Evolutionary conservation across 2,329 filamentous ascomycete genomes (phyloP).

Genomic region (Rhinocladiella mackenziei): DNA sequence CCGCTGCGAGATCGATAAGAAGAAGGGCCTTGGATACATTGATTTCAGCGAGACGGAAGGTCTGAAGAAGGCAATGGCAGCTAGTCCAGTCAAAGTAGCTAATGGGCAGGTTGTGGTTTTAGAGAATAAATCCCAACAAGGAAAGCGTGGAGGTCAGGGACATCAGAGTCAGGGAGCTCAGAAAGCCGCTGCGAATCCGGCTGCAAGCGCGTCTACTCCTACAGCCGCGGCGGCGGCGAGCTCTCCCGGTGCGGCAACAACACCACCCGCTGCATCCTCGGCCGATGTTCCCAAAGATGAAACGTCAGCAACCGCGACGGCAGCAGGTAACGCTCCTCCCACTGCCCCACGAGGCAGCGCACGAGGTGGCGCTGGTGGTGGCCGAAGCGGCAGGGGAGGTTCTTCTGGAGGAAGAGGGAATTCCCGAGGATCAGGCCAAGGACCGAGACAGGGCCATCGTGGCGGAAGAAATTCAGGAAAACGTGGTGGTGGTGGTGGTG

Average conservation of each 20-base stretch:
- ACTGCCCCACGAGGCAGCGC: conserved; percentile 28
- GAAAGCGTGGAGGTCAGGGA: conserved; percentile 14
- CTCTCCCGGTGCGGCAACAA: background rate
- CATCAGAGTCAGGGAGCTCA: conserved; percentile 1
- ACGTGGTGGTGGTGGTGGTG: conserved; percentile 12
- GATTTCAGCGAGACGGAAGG: conserved; percentile 73
- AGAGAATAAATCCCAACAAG: conserved; percentile 58
- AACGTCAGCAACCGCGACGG: too few species aligned
- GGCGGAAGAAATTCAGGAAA: conserved; percentile 14
- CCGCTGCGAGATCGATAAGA: conserved; percentile 86
- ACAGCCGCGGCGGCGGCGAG: background rate
- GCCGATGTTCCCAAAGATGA: too few species aligned
- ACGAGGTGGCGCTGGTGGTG: conserved; percentile 28
- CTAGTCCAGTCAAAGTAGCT: conserved; percentile 75
- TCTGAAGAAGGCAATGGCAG: conserved; percentile 72
- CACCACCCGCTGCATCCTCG: background rate
- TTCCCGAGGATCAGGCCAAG: conserved; percentile 15
- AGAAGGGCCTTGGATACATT: conserved; percentile 91
- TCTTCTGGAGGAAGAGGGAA: conserved; percentile 18
- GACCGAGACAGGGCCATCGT: conserved; percentile 8
- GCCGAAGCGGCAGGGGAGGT: conserved; percentile 24
- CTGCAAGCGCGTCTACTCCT: too few species aligned
- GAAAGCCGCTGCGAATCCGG: conserved; percentile 4
- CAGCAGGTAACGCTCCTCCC: too few species aligned
- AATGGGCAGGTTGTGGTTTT: conserved; percentile 83